Conservation (phyloP, 306 rosid genomes). For the Lathyrus sativus region DNA sequence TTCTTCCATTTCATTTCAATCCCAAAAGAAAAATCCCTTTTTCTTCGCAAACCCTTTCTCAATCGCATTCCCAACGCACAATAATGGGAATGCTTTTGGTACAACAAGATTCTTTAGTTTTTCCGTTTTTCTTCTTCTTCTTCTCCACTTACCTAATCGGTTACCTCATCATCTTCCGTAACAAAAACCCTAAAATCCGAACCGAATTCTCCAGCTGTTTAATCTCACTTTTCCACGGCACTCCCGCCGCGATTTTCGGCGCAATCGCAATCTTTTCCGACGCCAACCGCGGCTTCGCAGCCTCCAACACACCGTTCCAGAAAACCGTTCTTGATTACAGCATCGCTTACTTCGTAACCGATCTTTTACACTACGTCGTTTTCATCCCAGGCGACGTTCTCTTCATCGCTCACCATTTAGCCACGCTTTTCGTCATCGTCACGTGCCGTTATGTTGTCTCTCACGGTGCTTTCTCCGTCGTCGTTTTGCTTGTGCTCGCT, state of each 20-base stretch:
- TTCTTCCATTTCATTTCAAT: not conserved
- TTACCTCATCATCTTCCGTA: conserved; percentile 63
- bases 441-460: conserved; percentile 81
- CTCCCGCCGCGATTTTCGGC: conserved; percentile 72
- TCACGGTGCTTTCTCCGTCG: conserved; percentile 69
- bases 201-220: conserved; percentile 81
- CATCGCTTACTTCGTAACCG: conserved; percentile 79
- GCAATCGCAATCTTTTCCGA: conserved; percentile 52
- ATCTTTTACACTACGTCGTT: conserved; percentile 69
- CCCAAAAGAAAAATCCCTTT: not conserved
- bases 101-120: not conserved
- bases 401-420: conserved; percentile 85
- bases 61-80: not conserved
- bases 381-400: conserved; percentile 75
- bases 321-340: conserved; percentile 78
- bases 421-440: conserved; percentile 82
- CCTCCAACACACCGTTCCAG: conserved; percentile 55
- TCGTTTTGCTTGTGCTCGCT: conserved; percentile 67
- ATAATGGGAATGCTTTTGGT: conserved; percentile 22
- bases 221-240: conserved; percentile 80
- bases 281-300: conserved; percentile 53
- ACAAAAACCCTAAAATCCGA: conserved; percentile 73
- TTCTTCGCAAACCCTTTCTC: not conserved
- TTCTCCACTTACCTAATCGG: conserved; percentile 54
- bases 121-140: conserved; percentile 60